Evolutionary conservation across 768 basidiomycete species (phyloP), one percentile per base, ranked within the genome.

Genomic region (Leucosporidium creatinivorum): DNA sequence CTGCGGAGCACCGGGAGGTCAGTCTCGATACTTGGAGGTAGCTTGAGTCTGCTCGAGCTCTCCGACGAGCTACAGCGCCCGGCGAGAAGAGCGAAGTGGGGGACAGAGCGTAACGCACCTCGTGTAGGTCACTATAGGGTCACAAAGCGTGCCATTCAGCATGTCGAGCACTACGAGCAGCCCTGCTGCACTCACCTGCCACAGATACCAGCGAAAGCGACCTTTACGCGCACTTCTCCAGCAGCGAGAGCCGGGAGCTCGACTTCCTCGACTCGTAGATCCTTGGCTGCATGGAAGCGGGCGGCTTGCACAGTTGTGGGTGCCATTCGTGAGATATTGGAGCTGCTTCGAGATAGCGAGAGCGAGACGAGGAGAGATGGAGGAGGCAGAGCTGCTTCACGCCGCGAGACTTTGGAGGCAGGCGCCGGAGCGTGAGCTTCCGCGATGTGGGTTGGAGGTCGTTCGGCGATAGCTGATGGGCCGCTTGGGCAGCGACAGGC

Each of bases 201-300:
- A 63, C 82, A 83, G 62, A 83, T 81, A 58, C 54, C 63, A 7
- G 67, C 55, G 21, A 18, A 21, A 1, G 57, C 56, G 23, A 65
- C 55, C 50, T 83, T 83, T 6, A 83, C 77, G 61, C 82, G 78
- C 26, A 79, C 79, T 18, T 73, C 75, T 17, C 78, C 76, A 17
- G 77, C 69, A 30, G 69, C 63, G 36, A 81, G 81, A 60, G 81
- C 79, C 5, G 58, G 65, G 17, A 65, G 44, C 0, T 78, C 75
- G 21, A 82, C 78, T 26, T 81, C 73, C 55, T 83, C 82, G 55
- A 84, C 76, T 18, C 80, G 78, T 21, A 84, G 76, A 63, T 82
- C 79, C 15, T 79, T 77, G 28, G 51, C 55, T 9, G 80, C 82
- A 65, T 83, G 81, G 65, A 79, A 82, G 50, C 80, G 79, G 39